Evolutionary conservation across 441 rosid species (phyloP), one percentile per base, ranked within the genome.

Genomic region (Erodium trifolium): DNA sequence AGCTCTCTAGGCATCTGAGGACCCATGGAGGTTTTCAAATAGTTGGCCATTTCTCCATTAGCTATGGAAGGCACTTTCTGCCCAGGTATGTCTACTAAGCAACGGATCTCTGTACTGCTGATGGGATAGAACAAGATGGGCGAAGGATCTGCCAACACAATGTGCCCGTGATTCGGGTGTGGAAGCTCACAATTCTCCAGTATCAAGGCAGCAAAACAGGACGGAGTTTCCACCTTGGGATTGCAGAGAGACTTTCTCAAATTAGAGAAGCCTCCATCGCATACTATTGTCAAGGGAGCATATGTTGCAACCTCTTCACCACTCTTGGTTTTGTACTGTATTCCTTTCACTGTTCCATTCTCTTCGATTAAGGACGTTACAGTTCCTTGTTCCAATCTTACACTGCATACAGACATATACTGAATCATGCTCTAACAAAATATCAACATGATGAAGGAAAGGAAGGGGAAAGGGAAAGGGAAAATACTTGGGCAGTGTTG

Each of bases 231-330:
- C 18, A 53, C 60, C 62, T 55, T 55, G 2, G 62, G 62, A 16
- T 55, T 17, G 62, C 62, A 55, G 27, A 55, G 62, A 17, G 23
- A 55, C 23, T 17, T 16, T 14, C 62, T 16, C 11, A 55, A 7
- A 55, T 55, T 55, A 14, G 62, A 55, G 62, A 55, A 55, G n/a
- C 62, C 62, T 55, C 62, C 62, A 2, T 55, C 23, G 19, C 62
- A 55, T 16, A 16, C 62, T 14, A 55, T 55, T 55, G 62, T 55
- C 27, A 55, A 55, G 9, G 62, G 62, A 55, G 62, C 62, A 16
- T 7, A 55, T 5, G 62, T 17, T 55, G 62, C 19, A 16, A 16
- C 18, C 27, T 55, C 62, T 55, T 55, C 27, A 55, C 62, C 27
- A 16, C 2, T 53, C 60, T 53, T 53, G 18, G 60, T 53, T 53